Evolutionary conservation across 1,139 yeast species (phyloP), one percentile per base, ranked within the genome.

Genomic region (Geotrichum restrictum): DNA sequence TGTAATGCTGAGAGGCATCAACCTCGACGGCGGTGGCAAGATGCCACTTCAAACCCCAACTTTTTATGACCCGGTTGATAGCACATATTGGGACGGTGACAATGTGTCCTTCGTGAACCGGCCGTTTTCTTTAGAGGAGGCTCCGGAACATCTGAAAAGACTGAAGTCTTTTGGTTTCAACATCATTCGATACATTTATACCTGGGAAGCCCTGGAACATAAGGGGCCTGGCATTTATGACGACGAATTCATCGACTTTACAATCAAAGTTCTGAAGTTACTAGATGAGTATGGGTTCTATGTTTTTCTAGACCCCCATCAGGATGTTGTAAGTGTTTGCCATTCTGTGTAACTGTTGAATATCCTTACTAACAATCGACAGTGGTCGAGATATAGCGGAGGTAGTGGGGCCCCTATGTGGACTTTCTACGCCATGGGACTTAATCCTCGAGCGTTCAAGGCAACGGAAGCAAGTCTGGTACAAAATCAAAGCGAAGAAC

Each of bases 401-500:
- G 97, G 97, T 3, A 82, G 89, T 55, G 97, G 97, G 19, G 95
- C 96, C 2, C 96, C 97, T 0, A 63, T 86, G 65, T 89, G 97
- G 97, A 88, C 96, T 0, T 68, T 88, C 7, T 82, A 85, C 60
- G 91, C 94, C 18, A 94, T 91, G 1, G 96, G 96, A 0, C 71
- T 89, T 38, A 80, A 88, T 54, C 95, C 95, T 0, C 72, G 68
- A 18, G 69, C 79, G 21, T 85, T 88, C 61, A 68, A 77, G 6
- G 73, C 61, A 0, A 85, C 91, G 1, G 85, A 83, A 56, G 94
- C 95, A 0, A 88, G 95, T 0, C 69, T 86, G n/a, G 64, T 87
- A n/a, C 95, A 87, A 60, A 82, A 83, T 60, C 51, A 24, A 39
- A 59, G 65, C 38, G 59, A 58, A 13, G 37, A 27, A 1, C 49